phyloP scores from a whole-genome alignment of 148 eudicot species.

The Vaccinium macrocarpon region DNA sequence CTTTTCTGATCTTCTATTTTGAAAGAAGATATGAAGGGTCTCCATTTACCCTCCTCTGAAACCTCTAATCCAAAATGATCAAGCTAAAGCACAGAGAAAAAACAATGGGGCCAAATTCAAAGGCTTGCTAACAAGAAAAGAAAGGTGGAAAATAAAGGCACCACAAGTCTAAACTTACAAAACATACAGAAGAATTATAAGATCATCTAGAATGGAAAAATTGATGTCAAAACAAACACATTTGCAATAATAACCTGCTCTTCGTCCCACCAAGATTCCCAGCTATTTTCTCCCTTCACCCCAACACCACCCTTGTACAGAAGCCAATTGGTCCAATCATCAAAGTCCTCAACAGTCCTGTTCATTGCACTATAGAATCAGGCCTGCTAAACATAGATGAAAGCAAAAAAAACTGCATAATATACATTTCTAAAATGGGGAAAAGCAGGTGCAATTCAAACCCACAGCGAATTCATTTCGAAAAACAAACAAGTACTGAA shows the following conservation, averaged over 20 bases:
- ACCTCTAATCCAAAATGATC: background rate
- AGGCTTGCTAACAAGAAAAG: background rate
- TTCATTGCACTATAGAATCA: background rate
- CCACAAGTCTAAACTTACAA: background rate
- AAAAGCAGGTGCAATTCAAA: conserved; percentile 1
- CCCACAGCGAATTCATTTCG: background rate
- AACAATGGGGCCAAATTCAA: background rate
- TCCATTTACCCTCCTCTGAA: background rate
- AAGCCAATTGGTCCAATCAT: conserved; percentile 99
- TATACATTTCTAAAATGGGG: background rate
- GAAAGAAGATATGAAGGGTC: background rate
- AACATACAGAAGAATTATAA: background rate
- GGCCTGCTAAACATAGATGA: background rate
- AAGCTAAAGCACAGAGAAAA: background rate
- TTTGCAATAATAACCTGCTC: conserved; percentile 54
- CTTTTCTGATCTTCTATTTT: background rate
- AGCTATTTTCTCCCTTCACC: conserved; percentile 92
- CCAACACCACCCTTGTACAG: conserved; percentile 97
- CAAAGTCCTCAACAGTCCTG: conserved; percentile 91
- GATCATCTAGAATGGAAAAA: background rate
- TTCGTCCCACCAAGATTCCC: conserved; percentile 99
- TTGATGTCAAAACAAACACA: background rate
- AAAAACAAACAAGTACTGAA: background rate
- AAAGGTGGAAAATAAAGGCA: background rate
- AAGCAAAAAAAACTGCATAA: background rate